phyloP scores from a whole-genome alignment of 2,329 filamentous ascomycete species.

The Neoascochyta sp. region DNA sequence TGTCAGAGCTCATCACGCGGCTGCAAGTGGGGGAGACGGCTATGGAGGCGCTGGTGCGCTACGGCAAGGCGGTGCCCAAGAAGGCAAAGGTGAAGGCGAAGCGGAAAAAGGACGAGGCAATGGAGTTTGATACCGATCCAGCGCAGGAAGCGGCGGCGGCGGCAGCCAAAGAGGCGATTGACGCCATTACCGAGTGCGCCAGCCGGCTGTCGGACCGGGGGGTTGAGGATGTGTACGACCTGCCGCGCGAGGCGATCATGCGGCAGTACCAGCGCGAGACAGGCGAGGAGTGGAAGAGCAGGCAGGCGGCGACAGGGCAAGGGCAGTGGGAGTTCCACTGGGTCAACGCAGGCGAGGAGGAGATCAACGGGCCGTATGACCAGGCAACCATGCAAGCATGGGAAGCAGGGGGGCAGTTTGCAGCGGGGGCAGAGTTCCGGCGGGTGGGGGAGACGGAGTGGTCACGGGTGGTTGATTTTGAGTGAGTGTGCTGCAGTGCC shows the following conservation, averaged over 20 bases:
- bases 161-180: conserved; percentile 68
- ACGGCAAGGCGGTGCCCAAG: conserved; percentile 61
- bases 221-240: conserved; percentile 86
- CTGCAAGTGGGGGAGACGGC: conserved; percentile 81
- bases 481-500: too few relatives aligned
- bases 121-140: conserved; percentile 64
- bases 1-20: conserved; percentile 67
- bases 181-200: conserved; percentile 82
- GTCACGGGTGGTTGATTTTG: conserved; percentile 42
- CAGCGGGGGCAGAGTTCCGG: conserved; percentile 68
- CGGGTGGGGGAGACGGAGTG: conserved; percentile 43
- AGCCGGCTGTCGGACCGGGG: conserved; percentile 81
- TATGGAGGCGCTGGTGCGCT: conserved; percentile 78
- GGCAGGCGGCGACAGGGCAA: conserved; percentile 38
- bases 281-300: conserved; percentile 76
- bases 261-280: conserved; percentile 81
- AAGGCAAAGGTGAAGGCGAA: conserved; percentile 44
- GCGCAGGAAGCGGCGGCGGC: conserved; percentile 65
- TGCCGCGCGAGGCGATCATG: conserved; percentile 76
- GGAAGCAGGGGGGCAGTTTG: conserved; percentile 90
- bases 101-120: conserved; percentile 49
- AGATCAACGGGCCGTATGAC: conserved; percentile 84
- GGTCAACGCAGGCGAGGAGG: conserved; percentile 79
- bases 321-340: conserved; percentile 86
- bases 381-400: conserved; percentile 81